These are phyloP conservation scores for Epichloe coenophiala DNA, from an alignment of 2,329 filamentous ascomycete genomes.

Conservation along the genomic window DNA sequence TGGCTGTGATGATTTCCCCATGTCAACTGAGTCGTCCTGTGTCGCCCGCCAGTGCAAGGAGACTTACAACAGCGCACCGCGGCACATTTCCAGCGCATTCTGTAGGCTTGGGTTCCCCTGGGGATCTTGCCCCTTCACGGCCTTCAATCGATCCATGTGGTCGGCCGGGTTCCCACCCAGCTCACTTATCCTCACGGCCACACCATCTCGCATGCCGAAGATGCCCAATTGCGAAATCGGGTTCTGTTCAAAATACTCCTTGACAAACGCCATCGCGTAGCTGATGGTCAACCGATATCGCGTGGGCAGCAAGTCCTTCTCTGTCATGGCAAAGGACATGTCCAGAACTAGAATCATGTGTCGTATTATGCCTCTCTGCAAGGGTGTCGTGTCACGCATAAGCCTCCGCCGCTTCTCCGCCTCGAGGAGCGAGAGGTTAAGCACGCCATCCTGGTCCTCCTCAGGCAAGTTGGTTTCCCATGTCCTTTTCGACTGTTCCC, in stretches of 20 bases:
- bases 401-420: conserved; percentile 70
- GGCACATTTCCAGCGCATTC: conserved; percentile 90
- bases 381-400: conserved; percentile 82
- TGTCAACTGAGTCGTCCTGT: neutral
- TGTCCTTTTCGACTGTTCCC: conserved; percentile 53
- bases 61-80: conserved; percentile 70
- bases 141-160: conserved; percentile 65
- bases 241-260: conserved; percentile 96
- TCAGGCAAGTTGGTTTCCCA: conserved; percentile 56
- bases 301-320: conserved; percentile 87
- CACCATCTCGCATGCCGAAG: conserved; percentile 82
- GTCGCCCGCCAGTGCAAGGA: too few relatives aligned
- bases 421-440: conserved; percentile 67
- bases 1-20: conserved; percentile 38
- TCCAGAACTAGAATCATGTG: conserved; percentile 85
- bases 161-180: conserved; percentile 85
- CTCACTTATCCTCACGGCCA: conserved; percentile 75
- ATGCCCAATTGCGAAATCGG: conserved; percentile 92
- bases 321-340: conserved; percentile 83
- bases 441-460: conserved; percentile 66
- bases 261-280: conserved; percentile 76
- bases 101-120: conserved; percentile 72
- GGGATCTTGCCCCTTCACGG: conserved; percentile 51
- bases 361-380: conserved; percentile 95
- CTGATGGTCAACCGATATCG: conserved; percentile 71